Evolutionary conservation across 2,329 filamentous ascomycete genomes (phyloP).

Genomic region (Colletotrichum liriopes): DNA sequence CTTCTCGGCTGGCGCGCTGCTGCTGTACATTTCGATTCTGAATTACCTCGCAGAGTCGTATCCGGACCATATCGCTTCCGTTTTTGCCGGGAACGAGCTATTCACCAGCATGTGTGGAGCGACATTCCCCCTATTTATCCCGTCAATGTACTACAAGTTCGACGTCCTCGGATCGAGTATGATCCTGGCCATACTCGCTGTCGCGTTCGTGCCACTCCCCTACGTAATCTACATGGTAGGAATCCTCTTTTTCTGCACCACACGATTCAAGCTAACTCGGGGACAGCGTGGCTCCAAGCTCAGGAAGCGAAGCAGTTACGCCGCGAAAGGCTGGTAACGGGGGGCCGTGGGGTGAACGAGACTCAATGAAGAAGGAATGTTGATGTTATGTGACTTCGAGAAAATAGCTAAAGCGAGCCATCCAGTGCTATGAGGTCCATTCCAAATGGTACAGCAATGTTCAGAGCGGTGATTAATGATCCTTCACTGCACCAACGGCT

Average conservation of each 20-base stretch:
- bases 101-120: constrained; percentile 34
- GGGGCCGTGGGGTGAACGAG: no score
- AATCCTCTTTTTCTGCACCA: neutral
- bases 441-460: no score
- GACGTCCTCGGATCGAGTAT: constrained; percentile 28
- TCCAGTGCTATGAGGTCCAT: no score
- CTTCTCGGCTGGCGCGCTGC: constrained; percentile 21
- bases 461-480: no score
- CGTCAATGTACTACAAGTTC: constrained; percentile 14
- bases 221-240: constrained; percentile 43
- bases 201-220: constrained; percentile 29
- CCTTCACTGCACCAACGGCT: no score
- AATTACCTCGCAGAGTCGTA: constrained; percentile 36
- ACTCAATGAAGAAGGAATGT: no score
- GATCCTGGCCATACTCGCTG: constrained; percentile 27
- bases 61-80: constrained; percentile 25
- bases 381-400: no score
- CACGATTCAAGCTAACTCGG: neutral
- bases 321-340: neutral
- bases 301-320: constrained; percentile 24
- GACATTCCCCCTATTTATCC: constrained; percentile 34
- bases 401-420: no score
- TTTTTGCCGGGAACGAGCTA: constrained; percentile 31
- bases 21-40: constrained; percentile 31
- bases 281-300: constrained; percentile 25